A percentile compares a stretch with the other conserved stretches of the same genome.
These are phyloP conservation scores for Populus hybrid DNA, from an alignment of 441 rosid species.

Conservation along the genomic window DNA sequence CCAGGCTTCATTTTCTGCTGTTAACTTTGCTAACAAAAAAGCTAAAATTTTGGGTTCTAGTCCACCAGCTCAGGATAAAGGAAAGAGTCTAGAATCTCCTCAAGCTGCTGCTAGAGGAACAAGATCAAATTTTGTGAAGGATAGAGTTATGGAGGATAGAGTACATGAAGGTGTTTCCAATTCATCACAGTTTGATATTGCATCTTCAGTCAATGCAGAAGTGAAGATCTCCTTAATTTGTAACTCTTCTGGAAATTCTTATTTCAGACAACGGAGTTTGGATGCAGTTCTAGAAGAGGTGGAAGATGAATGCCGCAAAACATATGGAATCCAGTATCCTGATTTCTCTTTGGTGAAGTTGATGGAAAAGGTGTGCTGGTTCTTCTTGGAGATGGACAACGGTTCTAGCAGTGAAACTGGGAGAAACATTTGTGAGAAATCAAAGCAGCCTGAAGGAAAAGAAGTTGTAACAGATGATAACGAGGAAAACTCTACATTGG, in stretches of 20 bases:
- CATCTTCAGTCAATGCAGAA: slow-evolving; percentile 23
- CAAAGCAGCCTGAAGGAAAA: neutral
- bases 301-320: slow-evolving; percentile 21
- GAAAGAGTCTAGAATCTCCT: neutral
- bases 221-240: slow-evolving; percentile 19
- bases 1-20: neutral
- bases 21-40: neutral
- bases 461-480: neutral
- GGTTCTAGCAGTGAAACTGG: neutral
- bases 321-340: slow-evolving; percentile 16
- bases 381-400: neutral
- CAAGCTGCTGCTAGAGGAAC: neutral
- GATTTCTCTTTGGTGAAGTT: slow-evolving; percentile 21
- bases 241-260: slow-evolving; percentile 8
- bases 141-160: neutral
- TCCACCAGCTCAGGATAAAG: neutral
- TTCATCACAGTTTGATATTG: slow-evolving; percentile 21
- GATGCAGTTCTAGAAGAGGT: slow-evolving; percentile 7
- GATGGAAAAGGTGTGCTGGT: slow-evolving; percentile 23
- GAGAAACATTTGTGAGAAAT: neutral
- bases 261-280: neutral
- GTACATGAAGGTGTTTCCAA: neutral
- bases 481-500: neutral
- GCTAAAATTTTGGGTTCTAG: neutral
- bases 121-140: neutral